Base-by-base conservation (phyloP, 352 stramenopile species). In the Pythium biforme region DNA sequence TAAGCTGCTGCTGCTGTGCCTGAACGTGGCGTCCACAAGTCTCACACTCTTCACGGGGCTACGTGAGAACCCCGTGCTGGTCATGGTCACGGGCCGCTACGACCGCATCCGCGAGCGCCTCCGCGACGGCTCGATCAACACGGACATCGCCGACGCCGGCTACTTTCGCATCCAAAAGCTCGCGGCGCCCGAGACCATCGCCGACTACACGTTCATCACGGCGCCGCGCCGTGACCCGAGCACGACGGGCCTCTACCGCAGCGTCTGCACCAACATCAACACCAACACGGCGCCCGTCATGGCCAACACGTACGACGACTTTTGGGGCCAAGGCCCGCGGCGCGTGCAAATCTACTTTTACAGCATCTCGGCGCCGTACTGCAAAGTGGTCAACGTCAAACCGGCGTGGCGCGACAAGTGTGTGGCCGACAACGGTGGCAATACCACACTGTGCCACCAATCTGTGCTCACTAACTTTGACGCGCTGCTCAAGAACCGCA, bases 391-490 rank as follows among this genome's bases (percentile, higher is more conserved):
- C 34, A 41, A 41, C 34, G 34, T 41, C 34, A 41, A 48, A 0
- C 58, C 17, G 51, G 43, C 10, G 4, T 31, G 23, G 33, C n/a
- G 20, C 19, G 63, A 75, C 34, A 66, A 70, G 23, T 86, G 76
- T 41, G 27, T 80, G 29, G 29, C n/a, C 12, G 45, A 29, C 17
- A 19, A 70, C 41, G 37, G 31, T 17, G 49, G 19, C 14, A 81
- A 85, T 54, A 63, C 62, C 12, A 69, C 72, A 4, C 46, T 46
- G 3, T 85, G 74, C 26, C 66, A 85, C 29, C 59, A 68, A 23
- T 76, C 80, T 50, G 79, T 87, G 15, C 54, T 82, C 10, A 62
- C 78, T 47, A 68, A 80, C 20, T 87, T 82, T 27, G 61, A 76
- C 1, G 26, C 55, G 6, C 64, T 87, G 15, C 59, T 59, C 3